A percentile compares a stretch with the other conserved stretches of the same genome.
These are phyloP conservation scores for Penicillium riverlandense DNA, from an alignment of 495 filamentous ascomycete genomes.

Conservation along the genomic window DNA sequence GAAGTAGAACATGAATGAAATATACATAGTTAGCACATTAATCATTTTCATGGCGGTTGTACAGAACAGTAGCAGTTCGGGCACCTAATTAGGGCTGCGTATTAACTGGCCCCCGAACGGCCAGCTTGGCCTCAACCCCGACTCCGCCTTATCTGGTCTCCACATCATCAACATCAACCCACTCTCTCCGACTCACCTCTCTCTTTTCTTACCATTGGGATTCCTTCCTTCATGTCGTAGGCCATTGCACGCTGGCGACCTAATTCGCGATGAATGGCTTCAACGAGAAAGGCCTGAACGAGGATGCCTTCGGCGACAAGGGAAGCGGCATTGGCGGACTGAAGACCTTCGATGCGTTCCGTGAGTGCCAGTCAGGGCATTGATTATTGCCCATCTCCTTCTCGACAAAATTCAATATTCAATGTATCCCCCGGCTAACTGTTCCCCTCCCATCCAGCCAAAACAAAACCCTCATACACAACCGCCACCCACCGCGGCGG, in stretches of 20 bases:
- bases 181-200: neutral
- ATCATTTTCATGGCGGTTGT: too few species aligned
- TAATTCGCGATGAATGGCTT: slow-evolving; percentile 59
- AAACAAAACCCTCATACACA: slow-evolving; percentile 91
- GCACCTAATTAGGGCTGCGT: neutral
- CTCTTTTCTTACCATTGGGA: slow-evolving; percentile 10
- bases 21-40: too few species aligned
- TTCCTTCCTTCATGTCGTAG: slow-evolving; percentile 22
- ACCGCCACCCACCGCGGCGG: slow-evolving; percentile 75
- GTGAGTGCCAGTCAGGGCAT: slow-evolving; percentile 46
- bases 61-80: too few species aligned
- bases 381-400: neutral
- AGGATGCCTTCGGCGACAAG: slow-evolving; percentile 73
- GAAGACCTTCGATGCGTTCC: slow-evolving; percentile 93
- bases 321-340: slow-evolving; percentile 46
- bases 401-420: neutral
- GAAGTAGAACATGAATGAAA: too few species aligned
- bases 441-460: slow-evolving; percentile 49
- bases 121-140: slow-evolving; percentile 30
- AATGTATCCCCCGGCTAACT: too few species aligned
- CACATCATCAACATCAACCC: too few species aligned
- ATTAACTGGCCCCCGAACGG: slow-evolving; percentile 14
- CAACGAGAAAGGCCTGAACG: slow-evolving; percentile 62
- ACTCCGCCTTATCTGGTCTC: slow-evolving; percentile 11
- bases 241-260: neutral